A percentile compares a stretch with the other conserved stretches of the same genome.
These are phyloP conservation scores for Trypanosoma boissoni DNA, from an alignment of 208 protist genomes.

Conservation along the genomic window DNA sequence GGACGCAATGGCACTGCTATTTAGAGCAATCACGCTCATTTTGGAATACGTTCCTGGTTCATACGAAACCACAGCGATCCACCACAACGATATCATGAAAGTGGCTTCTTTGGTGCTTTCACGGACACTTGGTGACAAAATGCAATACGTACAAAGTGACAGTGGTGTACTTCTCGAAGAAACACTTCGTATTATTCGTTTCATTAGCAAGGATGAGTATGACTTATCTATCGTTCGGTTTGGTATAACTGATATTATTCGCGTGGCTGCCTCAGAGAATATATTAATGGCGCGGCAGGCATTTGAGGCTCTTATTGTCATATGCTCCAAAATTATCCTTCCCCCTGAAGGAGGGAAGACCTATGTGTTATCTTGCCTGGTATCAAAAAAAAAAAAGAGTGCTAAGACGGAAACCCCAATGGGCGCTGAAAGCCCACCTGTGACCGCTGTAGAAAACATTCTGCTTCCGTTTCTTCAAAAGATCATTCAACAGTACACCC, in stretches of 20 bases:
- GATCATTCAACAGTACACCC: constrained; percentile 55
- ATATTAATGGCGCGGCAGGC: constrained; percentile 61
- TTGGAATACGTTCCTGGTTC: constrained; percentile 81
- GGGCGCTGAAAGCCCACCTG: constrained; percentile 43
- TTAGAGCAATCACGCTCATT: constrained; percentile 74
- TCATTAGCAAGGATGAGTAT: constrained; percentile 70
- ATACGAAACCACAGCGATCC: constrained; percentile 40
- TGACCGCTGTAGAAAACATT: constrained; percentile 66
- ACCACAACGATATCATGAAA: constrained; percentile 52
- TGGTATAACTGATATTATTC: constrained; percentile 64
- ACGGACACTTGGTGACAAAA: constrained; percentile 47
- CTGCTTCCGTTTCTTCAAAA: constrained; percentile 67
- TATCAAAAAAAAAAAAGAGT: constrained; percentile 35
- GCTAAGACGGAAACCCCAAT: neutral
- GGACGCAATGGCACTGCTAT: constrained; percentile 61
- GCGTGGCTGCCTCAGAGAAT: constrained; percentile 55
- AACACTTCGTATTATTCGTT: constrained; percentile 73
- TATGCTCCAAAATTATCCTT: constrained; percentile 76
- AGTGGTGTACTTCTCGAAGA: constrained; percentile 67
- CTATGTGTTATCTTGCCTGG: constrained; percentile 32
- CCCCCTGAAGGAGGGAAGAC: constrained; percentile 56
- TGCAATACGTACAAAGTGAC: constrained; percentile 48
- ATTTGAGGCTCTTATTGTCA: constrained; percentile 63
- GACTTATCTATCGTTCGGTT: constrained; percentile 57
- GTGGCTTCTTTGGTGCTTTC: constrained; percentile 49